A percentile compares a stretch with the other conserved stretches of the same genome.
Conservation (phyloP, 1,284 basidiomycete genomes). For the Lentinula novae-zelandiae region DNA sequence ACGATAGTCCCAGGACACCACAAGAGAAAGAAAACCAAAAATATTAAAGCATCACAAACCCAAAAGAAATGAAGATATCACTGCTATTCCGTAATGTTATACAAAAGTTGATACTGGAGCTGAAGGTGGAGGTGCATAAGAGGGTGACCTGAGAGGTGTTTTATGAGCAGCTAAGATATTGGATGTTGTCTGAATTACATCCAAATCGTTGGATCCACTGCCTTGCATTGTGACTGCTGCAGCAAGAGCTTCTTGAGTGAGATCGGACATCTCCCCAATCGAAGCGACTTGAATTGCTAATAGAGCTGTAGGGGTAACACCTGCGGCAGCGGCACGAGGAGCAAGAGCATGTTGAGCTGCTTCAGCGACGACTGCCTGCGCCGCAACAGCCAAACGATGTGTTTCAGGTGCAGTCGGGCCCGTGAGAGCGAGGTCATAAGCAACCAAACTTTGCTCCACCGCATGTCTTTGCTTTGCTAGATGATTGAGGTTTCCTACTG, state of each 20-base stretch:
- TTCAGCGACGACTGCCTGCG: conserved; percentile 74
- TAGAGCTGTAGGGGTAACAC: conserved; percentile 9
- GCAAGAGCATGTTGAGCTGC: conserved; percentile 54
- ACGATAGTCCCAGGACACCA: conserved; percentile 21
- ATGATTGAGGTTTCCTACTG: conserved; percentile 52
- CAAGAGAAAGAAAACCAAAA: conserved; percentile 20
- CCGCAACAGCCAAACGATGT: conserved; percentile 59
- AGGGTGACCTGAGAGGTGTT: neutral
- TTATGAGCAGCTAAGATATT: conserved; percentile 10
- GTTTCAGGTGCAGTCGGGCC: conserved; percentile 44
- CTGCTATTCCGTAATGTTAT: conserved; percentile 7
- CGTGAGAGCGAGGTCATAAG: conserved; percentile 64
- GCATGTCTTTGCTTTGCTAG: conserved; percentile 78
- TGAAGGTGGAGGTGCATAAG: neutral
- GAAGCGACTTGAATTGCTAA: conserved; percentile 17
- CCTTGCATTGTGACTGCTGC: conserved; percentile 14
- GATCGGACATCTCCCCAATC: conserved; percentile 16
- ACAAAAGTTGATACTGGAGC: conserved; percentile 12
- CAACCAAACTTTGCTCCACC: conserved; percentile 70
- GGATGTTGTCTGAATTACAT: conserved; percentile 13
- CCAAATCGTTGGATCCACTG: conserved; percentile 12
- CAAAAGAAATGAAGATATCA: conserved; percentile 10
- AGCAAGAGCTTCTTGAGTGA: conserved; percentile 16
- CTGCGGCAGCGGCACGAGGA: conserved; percentile 9
- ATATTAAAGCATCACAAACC: conserved; percentile 16